Evolutionary conservation across 345 rosid genomes (phyloP), one percentile per base, ranked within the genome.

Genomic region (Euphorbia tirucalli): DNA sequence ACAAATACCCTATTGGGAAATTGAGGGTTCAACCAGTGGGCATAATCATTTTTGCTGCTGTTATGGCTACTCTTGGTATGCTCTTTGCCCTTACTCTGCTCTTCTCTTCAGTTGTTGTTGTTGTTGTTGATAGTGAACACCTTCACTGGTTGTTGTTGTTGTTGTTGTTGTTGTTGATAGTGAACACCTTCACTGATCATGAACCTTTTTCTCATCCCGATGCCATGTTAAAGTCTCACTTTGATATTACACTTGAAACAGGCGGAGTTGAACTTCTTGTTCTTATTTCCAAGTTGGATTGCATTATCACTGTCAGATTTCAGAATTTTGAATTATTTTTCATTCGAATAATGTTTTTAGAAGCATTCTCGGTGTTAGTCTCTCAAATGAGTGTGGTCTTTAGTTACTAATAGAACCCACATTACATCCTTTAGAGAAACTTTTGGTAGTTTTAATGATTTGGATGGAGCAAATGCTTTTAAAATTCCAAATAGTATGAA

Each of bases 61-160:
- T 94, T 52, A 94, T 94, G 98, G 97, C 98, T 56, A 92, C 97
- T 30, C 93, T 95, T 7, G 97, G 99, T 95, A 83, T 71, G 76
- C 68, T 31, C 1, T 60, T 15, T n/a, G 16, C 46, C 7, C 8
- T 37, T 24, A 15, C 59, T 50, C 39, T 35, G 19, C 49, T 43
- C 5, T 70, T n/a, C 35, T 52, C 54, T 56, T 71, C 39, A 31
- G 28, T 71, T 62, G 57, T 19, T 3, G n/a, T 52, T 19, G 24
- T n/a, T 19, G 11, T 19, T 52, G 25, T 50, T 50, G 56, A 4
- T 52, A 7, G 57, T 48, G 19, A n/a, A 52, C 57, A 32, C n/a
- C 0, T 18, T 32, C 31, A 13, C 14, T 58, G 61, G 7, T 24
- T 27, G 5, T 15, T n/a, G n/a, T n/a, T n/a, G 28, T 71, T 62